These are phyloP conservation scores for Lolium rigidum DNA, from an alignment of 176 grass and related monocot genomes.

Conservation along the genomic window DNA sequence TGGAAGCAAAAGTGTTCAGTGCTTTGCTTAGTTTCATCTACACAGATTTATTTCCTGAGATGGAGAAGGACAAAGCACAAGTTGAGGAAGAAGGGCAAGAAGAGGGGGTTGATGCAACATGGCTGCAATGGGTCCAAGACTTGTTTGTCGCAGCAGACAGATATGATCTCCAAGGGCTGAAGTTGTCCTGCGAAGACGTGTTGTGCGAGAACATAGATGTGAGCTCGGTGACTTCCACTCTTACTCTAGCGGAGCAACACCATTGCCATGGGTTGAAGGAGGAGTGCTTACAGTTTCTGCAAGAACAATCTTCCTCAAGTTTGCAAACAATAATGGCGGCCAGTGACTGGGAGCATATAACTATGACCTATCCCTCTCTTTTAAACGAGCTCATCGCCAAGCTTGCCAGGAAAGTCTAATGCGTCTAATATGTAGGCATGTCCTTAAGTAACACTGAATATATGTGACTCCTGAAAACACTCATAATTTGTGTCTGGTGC, in stretches of 20 bases:
- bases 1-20: conserved; percentile 36
- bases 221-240: conserved; percentile 33
- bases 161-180: not conserved
- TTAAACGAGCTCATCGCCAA: conserved; percentile 26
- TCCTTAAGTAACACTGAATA: not conserved
- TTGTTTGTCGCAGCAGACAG: conserved; percentile 5
- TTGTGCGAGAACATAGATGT: conserved; percentile 25
- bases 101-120: not conserved
- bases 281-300: conserved; percentile 36
- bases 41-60: not conserved
- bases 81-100: not conserved
- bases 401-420: not conserved
- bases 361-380: conserved; percentile 16
- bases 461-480: not conserved
- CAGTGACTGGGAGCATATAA: conserved; percentile 14
- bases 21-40: conserved; percentile 22
- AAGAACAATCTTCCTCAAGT: conserved; percentile 5
- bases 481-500: not conserved
- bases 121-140: not conserved
- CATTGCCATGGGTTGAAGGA: conserved; percentile 39
- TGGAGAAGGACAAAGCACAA: not conserved
- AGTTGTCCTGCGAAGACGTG: not conserved
- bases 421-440: not conserved
- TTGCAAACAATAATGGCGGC: conserved; percentile 2
- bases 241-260: conserved; percentile 38